Evolutionary conservation across 805 yeast species (phyloP), one percentile per base, ranked within the genome.

Genomic region (Candida coleopterorum): DNA sequence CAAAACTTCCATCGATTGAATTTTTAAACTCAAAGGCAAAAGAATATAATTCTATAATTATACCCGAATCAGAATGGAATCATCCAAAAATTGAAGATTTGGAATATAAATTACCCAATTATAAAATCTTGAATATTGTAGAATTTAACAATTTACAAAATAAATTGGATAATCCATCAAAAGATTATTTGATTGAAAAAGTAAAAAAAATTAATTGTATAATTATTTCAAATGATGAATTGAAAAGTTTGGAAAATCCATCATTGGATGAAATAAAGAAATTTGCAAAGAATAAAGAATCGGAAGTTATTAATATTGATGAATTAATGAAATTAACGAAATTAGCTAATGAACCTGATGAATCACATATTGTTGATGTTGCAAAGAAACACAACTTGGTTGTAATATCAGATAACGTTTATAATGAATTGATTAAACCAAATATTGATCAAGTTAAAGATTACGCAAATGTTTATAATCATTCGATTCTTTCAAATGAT

Each of bases 301-400:
- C 44, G 38, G 32, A 45, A 4, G 36, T 48, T 6, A 29, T 55
- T 6, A 30, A 43, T 4, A 21, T 4, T 24, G 33, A 35, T 1
- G 54, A 47, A 10, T 47, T 51, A 18, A 54, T 53, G 6, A 52
- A 51, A 20, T 44, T 66, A 36, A 47, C 44, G 11, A 42, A 41
- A 12, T 32, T 45, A 17, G 56, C 55, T 1, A 37, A 53, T 18
- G 46, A 50, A 4, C 67, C 67, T 6, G 30, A 40, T 10, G 15
- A 51, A 1, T 56, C 53, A 1, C 50, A 48, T 23, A 30, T 62
- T 15, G 37, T 30, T 3, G 25, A 39, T 7, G 49, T 44, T 16
- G 63, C 62, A 3, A 39, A 37, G 8, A 9, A 15, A 3, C 49
- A 47, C 21, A 53, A 49, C 32, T 45, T 25, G 21, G 16, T 35